These are phyloP conservation scores for Vigna angularis DNA, from an alignment of 306 rosid species.

Conservation along the genomic window DNA sequence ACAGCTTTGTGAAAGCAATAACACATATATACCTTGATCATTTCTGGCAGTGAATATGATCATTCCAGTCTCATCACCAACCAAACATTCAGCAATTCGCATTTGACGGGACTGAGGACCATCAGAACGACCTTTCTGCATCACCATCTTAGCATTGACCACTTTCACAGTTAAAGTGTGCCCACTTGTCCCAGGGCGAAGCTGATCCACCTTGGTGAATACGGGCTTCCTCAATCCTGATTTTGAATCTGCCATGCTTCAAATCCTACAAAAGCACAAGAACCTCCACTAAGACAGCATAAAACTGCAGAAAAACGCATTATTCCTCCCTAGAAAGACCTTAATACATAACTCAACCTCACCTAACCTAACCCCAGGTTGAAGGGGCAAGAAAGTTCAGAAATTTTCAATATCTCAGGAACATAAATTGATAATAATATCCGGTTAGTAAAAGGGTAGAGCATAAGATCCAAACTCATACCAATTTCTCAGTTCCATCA, in stretches of 20 bases:
- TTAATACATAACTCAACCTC: not conserved
- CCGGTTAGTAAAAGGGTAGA: not conserved
- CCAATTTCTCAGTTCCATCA: slow-evolving; percentile 2
- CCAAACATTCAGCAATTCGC: slow-evolving; percentile 95
- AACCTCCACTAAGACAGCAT: slow-evolving; percentile 8
- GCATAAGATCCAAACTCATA: slow-evolving; percentile 4
- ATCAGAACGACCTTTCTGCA: slow-evolving; percentile 88
- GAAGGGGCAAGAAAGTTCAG: not conserved
- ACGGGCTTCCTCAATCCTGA: slow-evolving; percentile 91
- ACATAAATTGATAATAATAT: too few relatives aligned
- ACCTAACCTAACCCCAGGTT: slow-evolving; percentile 1
- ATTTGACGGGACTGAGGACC: slow-evolving; percentile 94
- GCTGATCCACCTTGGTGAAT: slow-evolving; percentile 89
- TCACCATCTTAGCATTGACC: slow-evolving; percentile 80
- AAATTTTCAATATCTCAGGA: not conserved
- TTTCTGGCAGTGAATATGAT: slow-evolving; percentile 89
- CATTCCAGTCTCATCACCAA: slow-evolving; percentile 95
- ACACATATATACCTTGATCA: slow-evolving; percentile 78
- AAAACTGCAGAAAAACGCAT: not conserved
- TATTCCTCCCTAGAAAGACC: not conserved
- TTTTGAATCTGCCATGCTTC: slow-evolving; percentile 79
- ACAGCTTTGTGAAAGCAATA: slow-evolving; percentile 40
- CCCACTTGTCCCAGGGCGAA: slow-evolving; percentile 87
- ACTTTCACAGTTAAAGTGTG: slow-evolving; percentile 67
- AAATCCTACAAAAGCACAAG: slow-evolving; percentile 47